Percentiles rank a stretch among this genome's conserved stretches.
Conservation (phyloP, 2,329 filamentous ascomycete species). For the Talaromyces rugulosus region DNA sequence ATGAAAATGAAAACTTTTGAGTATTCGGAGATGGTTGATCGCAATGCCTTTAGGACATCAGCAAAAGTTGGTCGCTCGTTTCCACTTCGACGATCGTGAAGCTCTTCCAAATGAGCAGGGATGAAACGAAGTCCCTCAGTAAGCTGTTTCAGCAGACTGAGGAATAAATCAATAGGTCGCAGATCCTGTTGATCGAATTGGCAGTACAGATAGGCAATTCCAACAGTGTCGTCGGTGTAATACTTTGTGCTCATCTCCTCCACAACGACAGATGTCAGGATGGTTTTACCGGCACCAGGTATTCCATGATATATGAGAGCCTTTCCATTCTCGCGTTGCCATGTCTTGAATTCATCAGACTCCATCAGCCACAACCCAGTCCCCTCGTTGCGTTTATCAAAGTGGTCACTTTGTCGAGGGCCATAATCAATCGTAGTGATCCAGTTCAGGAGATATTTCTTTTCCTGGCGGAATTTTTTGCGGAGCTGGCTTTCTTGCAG, state of each 20-base stretch:
- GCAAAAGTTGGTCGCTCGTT: background rate
- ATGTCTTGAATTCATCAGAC: constrained; percentile 10
- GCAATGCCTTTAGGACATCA: background rate
- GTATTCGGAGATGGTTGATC: background rate
- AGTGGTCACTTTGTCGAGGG: constrained; percentile 6
- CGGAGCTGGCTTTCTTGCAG: constrained; percentile 1
- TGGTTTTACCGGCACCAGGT: constrained; percentile 9
- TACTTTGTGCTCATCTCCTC: background rate
- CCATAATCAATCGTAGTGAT: constrained; percentile 5
- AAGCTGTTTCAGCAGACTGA: background rate
- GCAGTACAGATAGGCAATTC: constrained; percentile 10
- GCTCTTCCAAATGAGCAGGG: background rate
- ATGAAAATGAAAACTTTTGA: constrained; percentile 1
- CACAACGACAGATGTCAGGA: constrained; percentile 5
- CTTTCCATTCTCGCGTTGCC: constrained; percentile 6
- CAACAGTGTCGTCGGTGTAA: background rate
- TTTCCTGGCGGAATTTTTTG: background rate
- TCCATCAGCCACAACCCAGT: constrained; percentile 16
- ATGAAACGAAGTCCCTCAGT: background rate
- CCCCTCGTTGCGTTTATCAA: constrained; percentile 2
- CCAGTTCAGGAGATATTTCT: constrained; percentile 7
- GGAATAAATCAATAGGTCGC: background rate
- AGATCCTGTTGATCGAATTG: background rate
- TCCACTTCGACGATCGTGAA: background rate
- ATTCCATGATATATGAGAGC: constrained; percentile 31